Evolutionary conservation across 148 eudicot genomes (phyloP).

Genomic region (Camellia granthamiana): DNA sequence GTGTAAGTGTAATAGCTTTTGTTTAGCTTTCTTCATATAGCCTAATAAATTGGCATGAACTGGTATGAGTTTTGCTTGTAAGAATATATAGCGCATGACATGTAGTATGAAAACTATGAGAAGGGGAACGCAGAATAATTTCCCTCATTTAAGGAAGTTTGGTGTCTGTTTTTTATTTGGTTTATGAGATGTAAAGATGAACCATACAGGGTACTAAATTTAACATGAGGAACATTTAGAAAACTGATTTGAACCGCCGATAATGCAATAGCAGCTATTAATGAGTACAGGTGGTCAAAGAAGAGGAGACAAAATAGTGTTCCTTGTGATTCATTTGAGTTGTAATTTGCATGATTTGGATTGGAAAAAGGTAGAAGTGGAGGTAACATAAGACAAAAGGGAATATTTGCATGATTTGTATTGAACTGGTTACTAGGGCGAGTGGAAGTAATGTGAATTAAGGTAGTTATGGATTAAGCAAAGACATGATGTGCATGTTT

Average conservation of each 20-base stretch:
- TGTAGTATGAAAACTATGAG: neutral
- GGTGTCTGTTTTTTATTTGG: neutral
- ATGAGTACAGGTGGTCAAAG: neutral
- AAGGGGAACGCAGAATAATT: neutral
- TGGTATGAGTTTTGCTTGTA: neutral
- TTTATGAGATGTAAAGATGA: neutral
- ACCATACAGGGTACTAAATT: neutral
- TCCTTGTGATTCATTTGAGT: neutral
- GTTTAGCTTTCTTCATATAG: neutral
- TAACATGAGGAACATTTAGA: neutral
- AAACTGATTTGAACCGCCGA: neutral
- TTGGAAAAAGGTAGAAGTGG: too few relatives aligned
- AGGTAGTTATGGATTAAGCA: too few relatives aligned
- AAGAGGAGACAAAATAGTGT: neutral
- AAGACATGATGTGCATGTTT: too few relatives aligned
- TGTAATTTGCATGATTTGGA: neutral
- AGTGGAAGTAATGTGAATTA: too few relatives aligned
- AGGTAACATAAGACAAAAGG: too few relatives aligned
- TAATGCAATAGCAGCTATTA: neutral
- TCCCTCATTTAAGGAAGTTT: neutral
- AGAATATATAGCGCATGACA: neutral
- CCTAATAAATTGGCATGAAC: neutral
- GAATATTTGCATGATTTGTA: too few relatives aligned
- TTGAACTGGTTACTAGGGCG: too few relatives aligned
- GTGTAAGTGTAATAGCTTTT: constrained; percentile 52